Evolutionary conservation across 1,284 basidiomycete species (phyloP).

Genomic region (Moesziomyces sp.): DNA sequence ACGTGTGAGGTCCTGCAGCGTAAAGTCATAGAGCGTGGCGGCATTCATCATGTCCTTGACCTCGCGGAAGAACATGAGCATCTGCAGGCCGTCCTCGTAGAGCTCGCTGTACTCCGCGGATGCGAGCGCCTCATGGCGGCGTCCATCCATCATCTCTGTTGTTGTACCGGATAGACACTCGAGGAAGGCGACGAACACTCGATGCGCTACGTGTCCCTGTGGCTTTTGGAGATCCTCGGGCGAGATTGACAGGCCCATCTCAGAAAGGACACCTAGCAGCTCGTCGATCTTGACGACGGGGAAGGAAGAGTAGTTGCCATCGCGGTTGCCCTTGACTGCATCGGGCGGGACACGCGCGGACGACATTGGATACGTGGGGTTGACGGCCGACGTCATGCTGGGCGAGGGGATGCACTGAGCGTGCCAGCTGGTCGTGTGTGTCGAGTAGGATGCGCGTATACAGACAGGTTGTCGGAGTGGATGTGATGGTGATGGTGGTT

Average conservation of each 20-base stretch:
- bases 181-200: conserved; percentile 59
- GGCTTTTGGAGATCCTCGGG: conserved; percentile 60
- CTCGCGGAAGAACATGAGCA: conserved; percentile 61
- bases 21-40: conserved; percentile 62
- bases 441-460: not conserved
- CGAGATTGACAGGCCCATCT: conserved; percentile 54
- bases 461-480: not conserved
- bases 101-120: conserved; percentile 53
- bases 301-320: conserved; percentile 62
- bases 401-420: not conserved
- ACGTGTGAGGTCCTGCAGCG: conserved; percentile 61
- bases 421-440: not conserved
- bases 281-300: conserved; percentile 58
- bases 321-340: conserved; percentile 38
- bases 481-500: not conserved
- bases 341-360: conserved; percentile 42
- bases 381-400: conserved; percentile 40
- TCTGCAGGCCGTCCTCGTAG: conserved; percentile 57
- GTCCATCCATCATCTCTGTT: conserved; percentile 56
- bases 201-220: conserved; percentile 49
- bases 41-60: conserved; percentile 64
- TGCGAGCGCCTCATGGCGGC: conserved; percentile 39
- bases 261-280: conserved; percentile 54
- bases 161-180: conserved; percentile 56
- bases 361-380: conserved; percentile 34